Evolutionary conservation across 2,329 filamentous ascomycete genomes (phyloP).

Genomic region (Elsinoe australis): DNA sequence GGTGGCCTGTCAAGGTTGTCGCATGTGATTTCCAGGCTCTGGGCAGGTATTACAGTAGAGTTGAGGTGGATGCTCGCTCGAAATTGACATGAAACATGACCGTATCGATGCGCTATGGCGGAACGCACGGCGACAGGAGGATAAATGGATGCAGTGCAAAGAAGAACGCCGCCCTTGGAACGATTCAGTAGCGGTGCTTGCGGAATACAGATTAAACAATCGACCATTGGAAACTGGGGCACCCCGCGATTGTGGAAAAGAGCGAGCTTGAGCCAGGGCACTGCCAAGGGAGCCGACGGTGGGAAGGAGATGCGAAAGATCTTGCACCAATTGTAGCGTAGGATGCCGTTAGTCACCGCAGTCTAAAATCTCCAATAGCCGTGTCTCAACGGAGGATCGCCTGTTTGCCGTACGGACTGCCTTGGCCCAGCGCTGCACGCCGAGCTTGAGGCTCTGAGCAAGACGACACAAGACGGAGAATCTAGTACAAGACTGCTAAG

Average conservation of each 20-base stretch:
- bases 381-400: slow-evolving; percentile 1
- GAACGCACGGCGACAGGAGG: slow-evolving; percentile 13
- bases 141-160: slow-evolving; percentile 13
- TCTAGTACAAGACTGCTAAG: slow-evolving; percentile 11
- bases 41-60: slow-evolving; percentile 3
- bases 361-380: slow-evolving; percentile 12
- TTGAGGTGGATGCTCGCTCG: slow-evolving; percentile 5
- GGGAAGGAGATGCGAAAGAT: too few species aligned
- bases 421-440: slow-evolving; percentile 5
- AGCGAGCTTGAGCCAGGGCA: too few species aligned
- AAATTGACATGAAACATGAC: slow-evolving; percentile 16
- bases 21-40: slow-evolving; percentile 3
- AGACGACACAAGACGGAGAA: slow-evolving; percentile 11
- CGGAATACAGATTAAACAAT: too few species aligned
- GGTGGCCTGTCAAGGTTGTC: not conserved
- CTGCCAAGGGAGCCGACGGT: too few species aligned
- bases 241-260: slow-evolving; percentile 9
- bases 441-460: not conserved
- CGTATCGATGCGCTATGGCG: slow-evolving; percentile 7
- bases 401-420: not conserved
- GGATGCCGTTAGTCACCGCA: slow-evolving; percentile 6
- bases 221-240: too few species aligned
- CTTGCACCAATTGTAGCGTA: slow-evolving; percentile 6
- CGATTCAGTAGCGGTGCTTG: slow-evolving; percentile 10
- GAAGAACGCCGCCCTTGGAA: slow-evolving; percentile 6